Evolutionary conservation across 75 land plant genomes (phyloP), one percentile per base, ranked within the genome.

Genomic region (Cryptomeria japonica): DNA sequence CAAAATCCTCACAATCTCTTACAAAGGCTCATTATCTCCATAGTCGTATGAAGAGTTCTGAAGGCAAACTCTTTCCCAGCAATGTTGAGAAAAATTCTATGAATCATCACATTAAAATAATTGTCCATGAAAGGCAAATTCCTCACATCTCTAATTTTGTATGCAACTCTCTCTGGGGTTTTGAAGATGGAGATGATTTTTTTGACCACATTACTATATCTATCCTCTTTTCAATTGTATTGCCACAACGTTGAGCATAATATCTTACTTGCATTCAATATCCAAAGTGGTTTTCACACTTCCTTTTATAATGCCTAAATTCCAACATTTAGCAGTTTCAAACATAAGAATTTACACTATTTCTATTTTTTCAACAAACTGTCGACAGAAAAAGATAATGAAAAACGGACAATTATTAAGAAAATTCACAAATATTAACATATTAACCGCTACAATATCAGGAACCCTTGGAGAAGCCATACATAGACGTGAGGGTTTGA

Each of bases 241-340:
- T 31, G 95, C 95, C 38, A 94, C 95, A 19, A 92, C 88, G 82
- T 92, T 92, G 87, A 94, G 91, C 34, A 94, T 88, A 32, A 94
- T 91, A n/a, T 94, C 95, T 15, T 92, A 89, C n/a, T 94, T 93
- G 88, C 93, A 94, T 34, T 94, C 95, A 12, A 94, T 86, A 82
- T 94, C 95, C 56, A 94, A 91, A 13, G 93, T 93, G 64, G 76
- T 84, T 51, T 87, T 78, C 49, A 93, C 42, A 41, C 3, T 41
- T n/a, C n/a, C n/a, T n/a, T n/a, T n/a, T n/a, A n/a, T n/a, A n/a
- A n/a, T n/a, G n/a, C n/a, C n/a, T n/a, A n/a, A n/a, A n/a, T n/a
- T n/a, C n/a, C n/a, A n/a, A n/a, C n/a, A n/a, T n/a, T n/a, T n/a
- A n/a, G n/a, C n/a, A n/a, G n/a, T n/a, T n/a, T n/a, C n/a, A n/a